Evolutionary conservation across 2,329 filamentous ascomycete species (phyloP), one percentile per base, ranked within the genome.

Genomic region (Fusarium pseudoanthophilum): DNA sequence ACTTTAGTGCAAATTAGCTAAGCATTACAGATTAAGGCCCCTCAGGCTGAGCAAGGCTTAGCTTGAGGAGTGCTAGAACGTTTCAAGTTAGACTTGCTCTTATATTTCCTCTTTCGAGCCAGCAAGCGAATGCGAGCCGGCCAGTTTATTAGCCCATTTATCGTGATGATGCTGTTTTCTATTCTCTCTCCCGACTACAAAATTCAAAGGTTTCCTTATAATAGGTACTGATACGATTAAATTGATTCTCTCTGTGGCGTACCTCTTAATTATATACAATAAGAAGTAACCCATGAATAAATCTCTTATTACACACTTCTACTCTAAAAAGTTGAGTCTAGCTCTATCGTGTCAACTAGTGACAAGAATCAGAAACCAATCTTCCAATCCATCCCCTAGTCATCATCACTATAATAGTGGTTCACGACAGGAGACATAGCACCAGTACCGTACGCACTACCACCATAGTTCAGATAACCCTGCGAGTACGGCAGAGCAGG

Each of bases 401-500:
- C 18, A 9, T 21, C 21, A 4, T 11, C 40, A 4, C 36, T 40
- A 13, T 49, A 72, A 24, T 73, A 68, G 21, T 75, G 73, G 15
- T 74, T 70, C 2, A 72, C 71, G 13, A 61, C 34, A 0, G 73
- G 73, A 11, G 55, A 6, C 1, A 42, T 30, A 1, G 55, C 62
- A 2, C 69, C 73, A 53, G 83, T 87, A 5, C 86, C 86, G 51
- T 85, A 86, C 1, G 84, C 86, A 36, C 77, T 82, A 1, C 86
- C 85, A 0, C 85, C 85, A 61, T 82, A 87, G 1, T 78, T 71
- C 7, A 87, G 66, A 60, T 87, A 87, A 1, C 83, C 84, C 13
- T 69, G 68, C 16, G 83, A 78, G 55, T 83, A 81, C 1, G 80
- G 80, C 15, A 78, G 55, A 14, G 81, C 75, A 36, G 60, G 69